These are phyloP conservation scores for Picochlorum sp. DNA, from an alignment of 139 green algal genomes.

Conservation along the genomic window DNA sequence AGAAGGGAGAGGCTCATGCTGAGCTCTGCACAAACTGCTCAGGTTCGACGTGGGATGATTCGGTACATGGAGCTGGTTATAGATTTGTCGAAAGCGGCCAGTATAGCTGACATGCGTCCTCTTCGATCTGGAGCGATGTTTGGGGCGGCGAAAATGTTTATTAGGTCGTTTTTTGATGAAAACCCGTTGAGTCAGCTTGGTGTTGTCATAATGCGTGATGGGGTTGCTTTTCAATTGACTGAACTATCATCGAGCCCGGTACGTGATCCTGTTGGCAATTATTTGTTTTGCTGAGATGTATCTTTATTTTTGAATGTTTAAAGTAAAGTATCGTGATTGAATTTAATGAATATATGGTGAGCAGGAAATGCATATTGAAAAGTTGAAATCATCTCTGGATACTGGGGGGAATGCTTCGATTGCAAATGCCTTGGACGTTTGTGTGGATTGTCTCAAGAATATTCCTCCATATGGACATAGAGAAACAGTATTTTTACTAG, in stretches of 20 bases:
- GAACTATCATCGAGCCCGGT: slow-evolving; percentile 53
- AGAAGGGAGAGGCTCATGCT: slow-evolving; percentile 36
- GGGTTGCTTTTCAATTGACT: slow-evolving; percentile 60
- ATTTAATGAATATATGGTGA: not conserved
- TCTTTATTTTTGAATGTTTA: too few relatives aligned
- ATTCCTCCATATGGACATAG: slow-evolving; percentile 81
- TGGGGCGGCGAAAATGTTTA: slow-evolving; percentile 45
- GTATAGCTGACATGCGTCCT: slow-evolving; percentile 67
- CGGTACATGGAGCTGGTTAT: slow-evolving; percentile 70
- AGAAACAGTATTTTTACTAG: slow-evolving; percentile 77
- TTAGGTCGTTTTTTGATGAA: slow-evolving; percentile 90
- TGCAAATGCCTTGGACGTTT: slow-evolving; percentile 77
- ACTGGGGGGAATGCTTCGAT: slow-evolving; percentile 58
- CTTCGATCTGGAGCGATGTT: slow-evolving; percentile 57
- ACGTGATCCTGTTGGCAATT: slow-evolving; percentile 15
- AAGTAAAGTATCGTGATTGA: not conserved
- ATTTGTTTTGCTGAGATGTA: not conserved
- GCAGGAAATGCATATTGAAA: slow-evolving; percentile 33
- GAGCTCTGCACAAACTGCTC: slow-evolving; percentile 31
- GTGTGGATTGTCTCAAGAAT: slow-evolving; percentile 36
- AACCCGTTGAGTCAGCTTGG: slow-evolving; percentile 88
- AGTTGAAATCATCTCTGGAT: slow-evolving; percentile 32
- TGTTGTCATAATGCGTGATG: slow-evolving; percentile 71
- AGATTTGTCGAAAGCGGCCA: slow-evolving; percentile 66
- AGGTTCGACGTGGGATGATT: slow-evolving; percentile 88